A percentile compares a stretch with the other conserved stretches of the same genome.
These are phyloP conservation scores for Pseudoturritis turrita DNA, from an alignment of 345 rosid genomes.

Conservation along the genomic window DNA sequence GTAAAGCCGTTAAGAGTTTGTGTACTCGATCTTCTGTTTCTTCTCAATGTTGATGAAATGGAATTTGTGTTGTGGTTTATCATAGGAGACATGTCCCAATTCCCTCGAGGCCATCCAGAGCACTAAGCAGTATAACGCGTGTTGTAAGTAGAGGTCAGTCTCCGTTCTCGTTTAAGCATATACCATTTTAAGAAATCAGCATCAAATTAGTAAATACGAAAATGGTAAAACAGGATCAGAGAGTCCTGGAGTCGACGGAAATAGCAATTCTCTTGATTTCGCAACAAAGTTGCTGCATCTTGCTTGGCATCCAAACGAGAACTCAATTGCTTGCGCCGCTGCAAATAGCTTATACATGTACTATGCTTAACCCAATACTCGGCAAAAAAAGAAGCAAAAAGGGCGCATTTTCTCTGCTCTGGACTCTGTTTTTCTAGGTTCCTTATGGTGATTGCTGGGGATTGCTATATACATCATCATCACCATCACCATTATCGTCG, in stretches of 20 bases:
- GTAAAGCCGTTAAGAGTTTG: not conserved
- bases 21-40: not conserved
- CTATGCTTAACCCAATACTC: conserved; percentile 45
- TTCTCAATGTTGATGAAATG: not conserved
- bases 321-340: conserved; percentile 95
- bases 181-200: not conserved
- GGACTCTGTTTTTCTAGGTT: conserved; percentile 13
- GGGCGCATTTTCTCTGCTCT: conserved; percentile 1
- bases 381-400: conserved; percentile 11
- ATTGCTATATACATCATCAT: not conserved
- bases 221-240: conserved; percentile 67
- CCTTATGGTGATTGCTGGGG: not conserved
- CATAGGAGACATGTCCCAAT: conserved; percentile 80
- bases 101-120: conserved; percentile 73
- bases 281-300: conserved; percentile 86
- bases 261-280: conserved; percentile 76
- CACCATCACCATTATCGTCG: not conserved
- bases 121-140: conserved; percentile 76
- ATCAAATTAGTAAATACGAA: not conserved
- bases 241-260: conserved; percentile 62
- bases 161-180: not conserved
- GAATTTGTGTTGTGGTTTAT: conserved; percentile 8
- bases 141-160: conserved; percentile 89
- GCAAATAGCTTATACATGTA: conserved; percentile 99
- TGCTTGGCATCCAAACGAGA: conserved; percentile 95